These are phyloP conservation scores for Ilex aquifolium DNA, from an alignment of 257 asterid genomes.

Conservation along the genomic window DNA sequence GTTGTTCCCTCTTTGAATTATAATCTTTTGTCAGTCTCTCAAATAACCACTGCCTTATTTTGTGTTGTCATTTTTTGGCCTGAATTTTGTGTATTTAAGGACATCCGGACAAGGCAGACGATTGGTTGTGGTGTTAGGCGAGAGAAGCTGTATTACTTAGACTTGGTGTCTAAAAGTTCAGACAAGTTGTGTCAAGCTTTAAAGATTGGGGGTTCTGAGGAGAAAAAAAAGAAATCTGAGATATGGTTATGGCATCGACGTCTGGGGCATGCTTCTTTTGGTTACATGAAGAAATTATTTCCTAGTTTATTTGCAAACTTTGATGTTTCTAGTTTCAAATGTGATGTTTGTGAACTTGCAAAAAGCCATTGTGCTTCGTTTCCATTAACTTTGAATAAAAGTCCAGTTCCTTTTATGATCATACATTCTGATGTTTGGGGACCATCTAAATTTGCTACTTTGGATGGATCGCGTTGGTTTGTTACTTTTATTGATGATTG, in stretches of 20 bases:
- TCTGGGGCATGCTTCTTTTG: slow-evolving; percentile 1
- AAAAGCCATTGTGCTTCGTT: background rate
- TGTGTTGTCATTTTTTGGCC: slow-evolving; percentile 16
- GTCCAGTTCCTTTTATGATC: background rate
- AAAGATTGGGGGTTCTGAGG: background rate
- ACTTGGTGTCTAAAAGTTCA: background rate
- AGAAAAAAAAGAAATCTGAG: background rate
- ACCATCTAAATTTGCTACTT: background rate
- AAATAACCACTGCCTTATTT: background rate
- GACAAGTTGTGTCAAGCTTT: background rate
- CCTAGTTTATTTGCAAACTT: background rate
- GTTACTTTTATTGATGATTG: background rate
- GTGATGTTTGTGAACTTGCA: slow-evolving; percentile 2
- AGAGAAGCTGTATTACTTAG: slow-evolving; percentile 1
- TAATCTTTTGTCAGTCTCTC: background rate
- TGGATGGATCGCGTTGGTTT: slow-evolving; percentile 1
- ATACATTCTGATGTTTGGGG: background rate
- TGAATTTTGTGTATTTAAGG: slow-evolving; percentile 6
- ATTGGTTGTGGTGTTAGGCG: too few relatives aligned
- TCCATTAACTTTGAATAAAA: background rate
- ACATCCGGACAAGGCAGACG: too few relatives aligned
- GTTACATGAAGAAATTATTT: background rate
- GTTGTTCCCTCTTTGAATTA: background rate
- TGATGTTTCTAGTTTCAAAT: background rate
- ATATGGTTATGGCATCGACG: background rate